phyloP scores from a whole-genome alignment of 1,284 basidiomycete species.

The Sphaerobolus stellatus region DNA sequence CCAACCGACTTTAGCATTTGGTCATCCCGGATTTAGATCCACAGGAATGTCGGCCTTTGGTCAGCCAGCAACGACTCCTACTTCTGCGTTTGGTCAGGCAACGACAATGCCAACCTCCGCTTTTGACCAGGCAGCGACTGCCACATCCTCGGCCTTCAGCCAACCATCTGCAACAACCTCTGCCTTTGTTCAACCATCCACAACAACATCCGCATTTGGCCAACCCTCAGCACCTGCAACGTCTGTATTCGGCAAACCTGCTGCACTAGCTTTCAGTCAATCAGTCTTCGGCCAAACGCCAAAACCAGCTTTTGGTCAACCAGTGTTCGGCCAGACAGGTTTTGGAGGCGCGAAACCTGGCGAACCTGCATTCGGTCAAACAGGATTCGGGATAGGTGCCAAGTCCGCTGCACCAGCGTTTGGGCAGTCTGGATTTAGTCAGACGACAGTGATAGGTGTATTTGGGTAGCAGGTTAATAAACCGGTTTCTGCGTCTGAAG shows the following conservation, averaged over 20 bases:
- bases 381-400: constrained; percentile 33
- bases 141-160: constrained; percentile 5
- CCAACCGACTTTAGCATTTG: constrained; percentile 28
- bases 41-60: constrained; percentile 1
- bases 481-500: too few species aligned
- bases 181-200: too few species aligned
- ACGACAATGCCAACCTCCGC: neutral
- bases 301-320: constrained; percentile 43
- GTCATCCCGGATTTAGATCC: too few species aligned
- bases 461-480: too few species aligned
- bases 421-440: constrained; percentile 29
- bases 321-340: constrained; percentile 42
- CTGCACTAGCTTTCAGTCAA: constrained; percentile 37
- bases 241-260: constrained; percentile 30
- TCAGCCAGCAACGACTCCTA: constrained; percentile 13
- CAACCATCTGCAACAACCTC: too few species aligned
- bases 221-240: too few species aligned
- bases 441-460: too few species aligned
- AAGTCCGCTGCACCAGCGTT: constrained; percentile 19
- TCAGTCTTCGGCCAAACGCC: constrained; percentile 19
- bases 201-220: constrained; percentile 35
- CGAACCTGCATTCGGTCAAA: constrained; percentile 23
- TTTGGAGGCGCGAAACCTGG: constrained; percentile 37
- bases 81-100: neutral
- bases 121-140: too few species aligned